phyloP scores from a whole-genome alignment of 2,329 filamentous ascomycete species.

The Claviceps monticola region DNA sequence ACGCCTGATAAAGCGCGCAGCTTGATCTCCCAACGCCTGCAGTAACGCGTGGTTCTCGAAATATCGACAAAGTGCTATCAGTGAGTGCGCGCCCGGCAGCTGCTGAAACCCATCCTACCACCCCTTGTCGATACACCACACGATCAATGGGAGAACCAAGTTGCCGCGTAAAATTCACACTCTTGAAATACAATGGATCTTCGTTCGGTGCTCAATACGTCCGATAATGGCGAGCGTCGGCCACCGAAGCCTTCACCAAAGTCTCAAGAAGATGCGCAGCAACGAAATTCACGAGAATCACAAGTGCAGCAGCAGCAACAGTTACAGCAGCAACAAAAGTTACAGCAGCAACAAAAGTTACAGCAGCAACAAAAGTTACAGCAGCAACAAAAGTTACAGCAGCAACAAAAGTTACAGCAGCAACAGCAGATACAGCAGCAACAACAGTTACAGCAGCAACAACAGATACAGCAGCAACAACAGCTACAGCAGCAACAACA shows the following conservation, averaged over 20 bases:
- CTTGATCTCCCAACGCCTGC: background rate
- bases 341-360: background rate
- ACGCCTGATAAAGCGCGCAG: conserved; percentile 6
- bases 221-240: conserved; percentile 29
- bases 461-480: background rate
- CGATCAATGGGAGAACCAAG: background rate
- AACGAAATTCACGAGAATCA: background rate
- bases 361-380: background rate
- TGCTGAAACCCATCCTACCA: background rate
- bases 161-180: background rate
- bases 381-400: background rate
- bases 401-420: background rate
- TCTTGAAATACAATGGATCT: conserved; percentile 31
- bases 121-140: background rate
- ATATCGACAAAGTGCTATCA: background rate
- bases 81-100: background rate
- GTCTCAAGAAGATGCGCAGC: conserved; percentile 9
- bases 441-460: background rate
- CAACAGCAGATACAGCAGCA: background rate
- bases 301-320: background rate
- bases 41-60: background rate
- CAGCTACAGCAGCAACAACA: background rate
- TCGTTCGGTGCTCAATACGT: conserved; percentile 38
- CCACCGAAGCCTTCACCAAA: conserved; percentile 19
- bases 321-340: background rate